Base-by-base conservation (phyloP, 306 rosid species). In the Castanopsis chinensis region DNA sequence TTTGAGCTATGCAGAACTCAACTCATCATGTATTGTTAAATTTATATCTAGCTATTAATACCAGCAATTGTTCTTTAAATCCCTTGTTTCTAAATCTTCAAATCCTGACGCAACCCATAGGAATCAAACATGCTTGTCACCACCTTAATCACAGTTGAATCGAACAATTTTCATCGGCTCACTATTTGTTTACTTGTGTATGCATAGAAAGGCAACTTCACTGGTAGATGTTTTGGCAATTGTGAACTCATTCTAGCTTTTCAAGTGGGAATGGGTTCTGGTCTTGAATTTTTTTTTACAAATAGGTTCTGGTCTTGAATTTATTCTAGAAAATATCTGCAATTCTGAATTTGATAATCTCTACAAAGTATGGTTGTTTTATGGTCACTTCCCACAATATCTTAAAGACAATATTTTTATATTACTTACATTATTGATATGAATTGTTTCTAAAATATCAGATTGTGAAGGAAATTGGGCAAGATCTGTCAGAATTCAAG, bases 401-500 rank as follows among this genome's bases (percentile, higher is more conserved):
- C 9, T 63, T 63, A 17, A 23, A 28, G 35, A 63, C 51, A 11
- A 33, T 57, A 5, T 49, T 33, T 33, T 78, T 61, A 28, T 15
- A 27, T 49, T 49, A 6, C 67, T n/a, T n/a, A 6, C 15, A 20
- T 28, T 15, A 51, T 56, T 4, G 17, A 43, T 68, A 43, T 33
- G 17, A 23, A 57, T 76, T 53, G 54, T 25, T 37, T 52, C 18
- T 33, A 8, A 78, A 74, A 67, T 9, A 35, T 73, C 89, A 90
- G 97, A 91, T 94, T 58, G 67, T 85, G 33, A 92, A 88, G 78
- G 99, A 92, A 88, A 91, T 95, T 18, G 94, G 85, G 60, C 80
- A 85, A 23, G 99, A 95, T 75, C 88, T 95, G 81, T 91, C 98
- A 32, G 91, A 87, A 72, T 95, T 95, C 86, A 92, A 90, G 72